phyloP scores from a whole-genome alignment of 1,284 basidiomycete genomes.

The Rhodotorula sp. region DNA sequence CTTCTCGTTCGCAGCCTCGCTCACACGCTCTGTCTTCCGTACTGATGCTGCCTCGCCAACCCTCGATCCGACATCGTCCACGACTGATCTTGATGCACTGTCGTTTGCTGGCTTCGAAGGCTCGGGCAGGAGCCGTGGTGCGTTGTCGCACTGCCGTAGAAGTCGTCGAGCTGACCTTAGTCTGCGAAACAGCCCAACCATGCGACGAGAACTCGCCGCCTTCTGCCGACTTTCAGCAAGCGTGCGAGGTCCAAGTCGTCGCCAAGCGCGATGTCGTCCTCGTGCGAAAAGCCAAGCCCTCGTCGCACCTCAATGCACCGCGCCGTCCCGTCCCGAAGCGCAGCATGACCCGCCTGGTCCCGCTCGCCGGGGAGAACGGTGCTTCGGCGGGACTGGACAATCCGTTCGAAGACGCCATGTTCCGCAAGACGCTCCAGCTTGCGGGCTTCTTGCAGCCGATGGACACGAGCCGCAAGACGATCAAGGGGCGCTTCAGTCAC shows the following conservation, averaged over 20 bases:
- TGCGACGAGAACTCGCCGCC: background rate
- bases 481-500: slow-evolving; percentile 28
- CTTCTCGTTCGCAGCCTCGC: background rate
- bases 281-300: background rate
- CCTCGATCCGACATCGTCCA: background rate
- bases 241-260: background rate
- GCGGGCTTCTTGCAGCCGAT: slow-evolving; percentile 27
- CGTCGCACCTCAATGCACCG: background rate
- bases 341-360: slow-evolving; percentile 3
- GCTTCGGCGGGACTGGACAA: background rate
- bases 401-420: slow-evolving; percentile 14
- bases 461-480: slow-evolving; percentile 27
- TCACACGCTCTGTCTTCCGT: background rate
- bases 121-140: background rate
- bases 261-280: background rate
- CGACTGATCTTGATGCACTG: background rate
- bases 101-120: background rate
- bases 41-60: no score
- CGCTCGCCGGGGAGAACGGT: background rate
- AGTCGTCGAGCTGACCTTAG: no score
- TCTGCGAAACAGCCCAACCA: no score
- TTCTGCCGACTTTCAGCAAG: background rate
- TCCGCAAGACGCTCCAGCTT: background rate
- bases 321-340: background rate
- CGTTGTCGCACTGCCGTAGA: background rate